A percentile compares a stretch with the other conserved stretches of the same genome.
phyloP scores from a whole-genome alignment of 2,329 filamentous ascomycete genomes.

The Ramularia endophylla region DNA sequence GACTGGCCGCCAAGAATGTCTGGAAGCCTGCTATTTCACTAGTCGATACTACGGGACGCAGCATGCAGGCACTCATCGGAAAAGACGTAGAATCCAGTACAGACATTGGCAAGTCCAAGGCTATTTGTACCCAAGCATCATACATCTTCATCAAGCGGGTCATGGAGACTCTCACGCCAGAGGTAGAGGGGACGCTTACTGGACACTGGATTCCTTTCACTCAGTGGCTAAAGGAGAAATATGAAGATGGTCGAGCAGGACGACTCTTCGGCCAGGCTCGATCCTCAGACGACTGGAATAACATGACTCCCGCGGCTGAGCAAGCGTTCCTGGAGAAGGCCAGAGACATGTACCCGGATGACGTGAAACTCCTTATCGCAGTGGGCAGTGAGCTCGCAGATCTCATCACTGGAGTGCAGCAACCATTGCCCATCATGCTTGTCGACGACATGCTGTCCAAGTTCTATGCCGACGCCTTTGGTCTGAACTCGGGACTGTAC shows the following conservation, averaged over 20 bases:
- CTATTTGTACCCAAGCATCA: background rate
- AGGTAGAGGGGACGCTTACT: background rate
- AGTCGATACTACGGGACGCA: background rate
- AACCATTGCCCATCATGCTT: constrained; percentile 13
- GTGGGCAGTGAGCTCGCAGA: background rate
- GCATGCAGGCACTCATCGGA: background rate
- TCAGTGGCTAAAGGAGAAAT: background rate
- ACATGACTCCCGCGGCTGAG: background rate
- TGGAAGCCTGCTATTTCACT: background rate
- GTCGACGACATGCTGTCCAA: constrained; percentile 12
- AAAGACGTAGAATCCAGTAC: background rate
- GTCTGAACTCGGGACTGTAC: background rate
- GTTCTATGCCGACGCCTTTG: constrained; percentile 11
- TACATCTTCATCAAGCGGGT: background rate
- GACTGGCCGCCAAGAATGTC: background rate
- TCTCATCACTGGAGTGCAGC: background rate
- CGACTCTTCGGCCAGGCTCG: background rate
- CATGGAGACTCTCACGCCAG: background rate
- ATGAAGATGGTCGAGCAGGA: background rate
- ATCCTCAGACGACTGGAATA: background rate
- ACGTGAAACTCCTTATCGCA: background rate
- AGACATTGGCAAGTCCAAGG: background rate
- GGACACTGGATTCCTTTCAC: background rate
- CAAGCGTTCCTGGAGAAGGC: background rate
- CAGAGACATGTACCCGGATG: background rate